These are phyloP conservation scores for Ustilago loliicola DNA, from an alignment of 1,284 basidiomycete species.

Conservation along the genomic window DNA sequence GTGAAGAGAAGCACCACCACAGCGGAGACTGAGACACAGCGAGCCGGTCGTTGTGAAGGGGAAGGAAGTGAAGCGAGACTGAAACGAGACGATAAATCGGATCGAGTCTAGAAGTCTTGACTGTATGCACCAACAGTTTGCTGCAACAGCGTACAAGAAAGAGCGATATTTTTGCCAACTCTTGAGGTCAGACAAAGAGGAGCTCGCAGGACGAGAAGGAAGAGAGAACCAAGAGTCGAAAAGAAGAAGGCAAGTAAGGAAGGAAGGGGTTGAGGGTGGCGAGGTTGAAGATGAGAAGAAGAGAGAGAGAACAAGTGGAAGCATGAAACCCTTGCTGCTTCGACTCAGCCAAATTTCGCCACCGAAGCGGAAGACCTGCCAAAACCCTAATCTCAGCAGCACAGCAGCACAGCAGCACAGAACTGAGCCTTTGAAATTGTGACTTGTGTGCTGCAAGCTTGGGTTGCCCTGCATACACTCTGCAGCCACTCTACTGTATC, in stretches of 20 bases:
- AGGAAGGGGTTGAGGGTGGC: neutral
- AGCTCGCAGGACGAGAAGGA: neutral
- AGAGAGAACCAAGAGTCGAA: neutral
- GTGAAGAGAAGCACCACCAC: neutral
- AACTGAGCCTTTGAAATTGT: slow-evolving; percentile 8
- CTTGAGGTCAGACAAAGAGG: neutral
- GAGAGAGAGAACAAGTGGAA: neutral
- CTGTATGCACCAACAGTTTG: slow-evolving; percentile 11
- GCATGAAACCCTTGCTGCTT: neutral
- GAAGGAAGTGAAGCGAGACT: neutral
- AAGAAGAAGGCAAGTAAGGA: neutral
- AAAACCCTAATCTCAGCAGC: slow-evolving; percentile 8
- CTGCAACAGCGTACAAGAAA: slow-evolving; percentile 1
- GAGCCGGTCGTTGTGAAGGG: slow-evolving; percentile 11
- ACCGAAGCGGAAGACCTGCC: slow-evolving; percentile 1
- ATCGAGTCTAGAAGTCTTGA: neutral
- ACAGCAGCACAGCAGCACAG: neutral
- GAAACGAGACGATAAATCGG: neutral
- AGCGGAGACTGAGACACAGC: slow-evolving; percentile 6
- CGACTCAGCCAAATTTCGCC: slow-evolving; percentile 26
- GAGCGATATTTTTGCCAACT: neutral
- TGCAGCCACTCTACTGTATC: slow-evolving; percentile 16
- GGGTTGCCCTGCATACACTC: slow-evolving; percentile 26
- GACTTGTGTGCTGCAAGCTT: slow-evolving; percentile 23
- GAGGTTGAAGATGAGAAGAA: neutral